Evolutionary conservation across 129 eudicot genomes (phyloP).

Genomic region (Saposhnikovia divaricata): DNA sequence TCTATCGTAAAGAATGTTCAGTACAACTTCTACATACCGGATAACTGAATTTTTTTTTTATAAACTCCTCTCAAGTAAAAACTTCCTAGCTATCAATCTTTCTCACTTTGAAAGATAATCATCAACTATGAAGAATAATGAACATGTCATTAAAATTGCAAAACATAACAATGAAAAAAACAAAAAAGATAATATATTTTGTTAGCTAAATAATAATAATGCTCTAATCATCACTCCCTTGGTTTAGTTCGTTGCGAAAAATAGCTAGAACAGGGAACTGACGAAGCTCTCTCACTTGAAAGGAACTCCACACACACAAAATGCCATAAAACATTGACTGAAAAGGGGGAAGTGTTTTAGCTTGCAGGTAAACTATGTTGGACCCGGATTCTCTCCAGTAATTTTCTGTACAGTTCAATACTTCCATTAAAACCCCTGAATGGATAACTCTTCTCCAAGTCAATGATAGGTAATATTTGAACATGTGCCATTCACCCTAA

Average conservation of each 20-base stretch:
- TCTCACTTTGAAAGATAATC: no score
- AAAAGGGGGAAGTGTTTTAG: neutral
- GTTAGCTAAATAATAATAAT: neutral
- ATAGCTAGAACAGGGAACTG: neutral
- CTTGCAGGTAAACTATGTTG: neutral
- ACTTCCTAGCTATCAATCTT: neutral
- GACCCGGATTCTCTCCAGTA: neutral
- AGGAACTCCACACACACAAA: neutral
- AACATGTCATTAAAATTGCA: neutral
- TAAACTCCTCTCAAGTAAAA: neutral
- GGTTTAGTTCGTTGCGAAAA: neutral
- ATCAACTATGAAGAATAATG: neutral
- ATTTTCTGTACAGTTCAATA: neutral
- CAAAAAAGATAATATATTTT: no score
- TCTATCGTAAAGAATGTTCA: neutral
- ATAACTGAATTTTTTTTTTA: no score
- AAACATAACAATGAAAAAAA: neutral
- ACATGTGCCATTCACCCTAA: neutral
- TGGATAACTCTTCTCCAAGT: neutral
- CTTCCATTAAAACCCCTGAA: neutral
- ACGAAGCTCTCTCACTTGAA: neutral
- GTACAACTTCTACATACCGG: neutral
- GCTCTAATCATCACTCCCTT: neutral
- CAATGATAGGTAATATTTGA: neutral
- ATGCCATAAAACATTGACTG: neutral